A percentile compares a stretch with the other conserved stretches of the same genome.
These are phyloP conservation scores for Inga leiocalycina DNA, from an alignment of 306 rosid genomes.

Conservation along the genomic window DNA sequence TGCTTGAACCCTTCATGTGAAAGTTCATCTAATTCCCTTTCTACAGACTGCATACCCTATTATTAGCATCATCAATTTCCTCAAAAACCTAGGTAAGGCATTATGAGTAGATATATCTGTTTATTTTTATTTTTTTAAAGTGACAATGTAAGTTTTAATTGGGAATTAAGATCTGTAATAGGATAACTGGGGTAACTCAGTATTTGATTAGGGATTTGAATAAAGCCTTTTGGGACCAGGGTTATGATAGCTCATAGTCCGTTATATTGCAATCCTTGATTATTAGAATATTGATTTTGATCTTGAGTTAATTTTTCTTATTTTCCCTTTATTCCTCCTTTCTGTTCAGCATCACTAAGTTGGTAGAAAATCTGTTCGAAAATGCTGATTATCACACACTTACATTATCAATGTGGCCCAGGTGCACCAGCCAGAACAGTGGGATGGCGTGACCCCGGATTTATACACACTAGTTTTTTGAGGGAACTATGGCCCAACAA, in stretches of 20 bases:
- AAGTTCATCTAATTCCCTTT: constrained; percentile 14
- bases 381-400: neutral
- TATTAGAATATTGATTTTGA: neutral
- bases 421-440: constrained; percentile 93
- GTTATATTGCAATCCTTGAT: neutral
- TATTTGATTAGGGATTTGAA: neutral
- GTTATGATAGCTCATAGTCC: neutral
- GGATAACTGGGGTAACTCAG: neutral
- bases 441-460: constrained; percentile 97
- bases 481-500: constrained; percentile 85
- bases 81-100: neutral
- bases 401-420: constrained; percentile 30
- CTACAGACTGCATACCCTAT: constrained; percentile 2
- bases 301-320: neutral
- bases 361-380: neutral
- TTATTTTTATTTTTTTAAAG: neutral
- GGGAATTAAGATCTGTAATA: neutral
- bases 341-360: neutral
- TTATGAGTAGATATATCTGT: neutral
- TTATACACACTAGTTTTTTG: constrained; percentile 76
- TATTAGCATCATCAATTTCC: neutral
- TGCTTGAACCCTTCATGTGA: neutral
- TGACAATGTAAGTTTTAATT: neutral
- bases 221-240: neutral
- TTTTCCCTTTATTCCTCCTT: neutral